Percentiles rank a stretch among this genome's conserved stretches.
phyloP scores from a whole-genome alignment of 805 yeast species.

The Ogataea paradorogensis region DNA sequence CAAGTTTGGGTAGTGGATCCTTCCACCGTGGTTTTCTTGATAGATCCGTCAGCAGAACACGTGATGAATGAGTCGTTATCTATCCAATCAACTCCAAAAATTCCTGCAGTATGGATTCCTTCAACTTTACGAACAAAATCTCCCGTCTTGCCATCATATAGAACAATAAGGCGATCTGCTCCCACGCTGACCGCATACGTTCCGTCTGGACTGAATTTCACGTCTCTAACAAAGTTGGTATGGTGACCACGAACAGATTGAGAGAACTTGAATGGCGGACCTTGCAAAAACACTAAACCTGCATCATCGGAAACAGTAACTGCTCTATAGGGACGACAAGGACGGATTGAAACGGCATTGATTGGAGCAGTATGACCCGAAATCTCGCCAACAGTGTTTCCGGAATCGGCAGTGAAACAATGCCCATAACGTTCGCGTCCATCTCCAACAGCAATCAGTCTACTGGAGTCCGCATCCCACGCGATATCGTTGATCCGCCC shows the following conservation, averaged over 20 bases:
- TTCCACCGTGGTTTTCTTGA: slow-evolving; percentile 62
- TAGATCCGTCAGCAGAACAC: slow-evolving; percentile 75
- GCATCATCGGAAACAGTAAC: slow-evolving; percentile 91
- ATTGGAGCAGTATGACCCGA: slow-evolving; percentile 86
- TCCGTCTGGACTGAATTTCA: slow-evolving; percentile 81
- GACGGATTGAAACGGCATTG: slow-evolving; percentile 81
- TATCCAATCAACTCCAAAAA: slow-evolving; percentile 75
- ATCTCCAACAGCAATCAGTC: slow-evolving; percentile 92
- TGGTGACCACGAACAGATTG: slow-evolving; percentile 72
- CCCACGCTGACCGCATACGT: slow-evolving; percentile 74
- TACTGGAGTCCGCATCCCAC: slow-evolving; percentile 87
- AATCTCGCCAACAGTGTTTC: slow-evolving; percentile 95
- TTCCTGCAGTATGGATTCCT: slow-evolving; percentile 65
- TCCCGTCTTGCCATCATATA: slow-evolving; percentile 88
- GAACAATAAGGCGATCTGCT: slow-evolving; percentile 69
- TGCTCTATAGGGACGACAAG: slow-evolving; percentile 87
- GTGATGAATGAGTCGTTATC: slow-evolving; percentile 66
- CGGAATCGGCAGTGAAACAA: slow-evolving; percentile 90
- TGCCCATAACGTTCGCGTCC: slow-evolving; percentile 92
- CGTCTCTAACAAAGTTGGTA: slow-evolving; percentile 75
- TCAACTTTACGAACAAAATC: slow-evolving; percentile 58
- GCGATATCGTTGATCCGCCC: slow-evolving; percentile 81
- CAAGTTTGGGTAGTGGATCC: slow-evolving; percentile 49
- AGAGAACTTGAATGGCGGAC: slow-evolving; percentile 91
- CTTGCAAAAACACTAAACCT: slow-evolving; percentile 77